Evolutionary conservation across 345 rosid species (phyloP).

Genomic region (Acer campestre): DNA sequence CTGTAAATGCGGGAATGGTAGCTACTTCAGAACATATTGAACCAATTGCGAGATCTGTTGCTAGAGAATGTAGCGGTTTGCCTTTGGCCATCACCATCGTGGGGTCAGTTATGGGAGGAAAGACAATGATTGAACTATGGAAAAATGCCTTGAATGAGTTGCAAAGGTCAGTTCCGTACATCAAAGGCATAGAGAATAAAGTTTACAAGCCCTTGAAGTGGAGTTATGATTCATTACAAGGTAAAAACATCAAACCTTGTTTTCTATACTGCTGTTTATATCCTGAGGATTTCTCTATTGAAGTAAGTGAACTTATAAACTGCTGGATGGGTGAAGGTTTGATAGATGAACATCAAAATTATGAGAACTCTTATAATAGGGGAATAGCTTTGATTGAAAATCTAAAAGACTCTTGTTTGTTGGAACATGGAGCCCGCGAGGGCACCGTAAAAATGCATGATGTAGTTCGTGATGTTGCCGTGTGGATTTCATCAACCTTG

Average conservation of each 20-base stretch:
- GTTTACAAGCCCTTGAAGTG: constrained; percentile 37
- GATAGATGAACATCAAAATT: constrained; percentile 28
- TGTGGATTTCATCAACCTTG: constrained; percentile 35
- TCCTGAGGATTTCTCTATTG: constrained; percentile 45
- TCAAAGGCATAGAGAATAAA: constrained; percentile 31
- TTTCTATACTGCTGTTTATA: constrained; percentile 47
- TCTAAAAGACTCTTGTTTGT: constrained; percentile 44
- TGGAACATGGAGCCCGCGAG: constrained; percentile 41
- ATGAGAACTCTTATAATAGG: constrained; percentile 27
- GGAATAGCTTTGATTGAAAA: constrained; percentile 43
- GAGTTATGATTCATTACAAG: constrained; percentile 39
- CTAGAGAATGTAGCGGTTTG: constrained; percentile 41
- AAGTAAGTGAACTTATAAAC: constrained; percentile 34
- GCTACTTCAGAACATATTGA: too few relatives aligned
- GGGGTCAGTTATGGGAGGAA: constrained; percentile 39
- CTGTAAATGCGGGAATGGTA: accelerated
- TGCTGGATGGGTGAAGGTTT: constrained; percentile 50
- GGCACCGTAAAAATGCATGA: constrained; percentile 50
- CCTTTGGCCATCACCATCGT: constrained; percentile 48
- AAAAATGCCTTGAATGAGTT: constrained; percentile 36
- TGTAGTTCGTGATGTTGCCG: constrained; percentile 45
- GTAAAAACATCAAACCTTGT: constrained; percentile 30
- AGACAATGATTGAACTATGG: constrained; percentile 36
- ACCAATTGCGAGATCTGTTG: background rate
- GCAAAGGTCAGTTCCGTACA: constrained; percentile 28